Evolutionary conservation across 192 early-diverging fungal species (phyloP).

Genomic region (Coemansia sp.): DNA sequence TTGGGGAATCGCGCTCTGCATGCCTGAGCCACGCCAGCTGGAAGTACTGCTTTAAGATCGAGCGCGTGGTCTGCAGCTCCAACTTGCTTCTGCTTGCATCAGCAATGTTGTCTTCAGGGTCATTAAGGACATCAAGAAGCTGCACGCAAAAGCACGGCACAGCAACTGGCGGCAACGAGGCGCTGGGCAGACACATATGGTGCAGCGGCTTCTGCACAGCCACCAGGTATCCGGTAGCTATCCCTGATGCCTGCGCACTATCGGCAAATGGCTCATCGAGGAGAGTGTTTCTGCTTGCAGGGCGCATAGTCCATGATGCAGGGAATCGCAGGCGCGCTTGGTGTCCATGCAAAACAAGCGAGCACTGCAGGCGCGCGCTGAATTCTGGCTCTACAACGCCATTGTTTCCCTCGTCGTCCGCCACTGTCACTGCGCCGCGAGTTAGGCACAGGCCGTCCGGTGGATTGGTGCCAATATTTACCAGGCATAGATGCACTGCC

Average conservation of each 20-base stretch:
- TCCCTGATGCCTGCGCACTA: background rate
- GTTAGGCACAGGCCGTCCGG: slow-evolving; percentile 17
- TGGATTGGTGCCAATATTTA: slow-evolving; percentile 28
- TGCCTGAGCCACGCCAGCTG: slow-evolving; percentile 39
- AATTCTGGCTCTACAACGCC: background rate
- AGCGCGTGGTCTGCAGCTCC: slow-evolving; percentile 19
- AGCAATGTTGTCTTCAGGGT: background rate
- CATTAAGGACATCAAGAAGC: slow-evolving; percentile 20
- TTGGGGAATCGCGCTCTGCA: slow-evolving; percentile 25
- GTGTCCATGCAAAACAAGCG: slow-evolving; percentile 41
- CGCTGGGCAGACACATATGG: background rate
- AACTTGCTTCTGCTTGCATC: slow-evolving; percentile 6
- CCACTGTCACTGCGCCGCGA: background rate
- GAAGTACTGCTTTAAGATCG: slow-evolving; percentile 42
- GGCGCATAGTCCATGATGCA: background rate
- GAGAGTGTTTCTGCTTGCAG: background rate
- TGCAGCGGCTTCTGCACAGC: slow-evolving; percentile 12
- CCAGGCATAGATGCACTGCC: slow-evolving; percentile 10
- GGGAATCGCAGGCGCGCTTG: slow-evolving; percentile 25
- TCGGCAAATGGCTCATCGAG: background rate
- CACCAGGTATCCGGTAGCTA: slow-evolving; percentile 40
- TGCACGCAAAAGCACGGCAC: slow-evolving; percentile 44
- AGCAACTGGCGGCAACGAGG: background rate
- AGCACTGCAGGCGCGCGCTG: slow-evolving; percentile 23
- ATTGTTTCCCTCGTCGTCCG: background rate